Evolutionary conservation across 495 filamentous ascomycete species (phyloP).

Genomic region (Venustampulla echinocandica): DNA sequence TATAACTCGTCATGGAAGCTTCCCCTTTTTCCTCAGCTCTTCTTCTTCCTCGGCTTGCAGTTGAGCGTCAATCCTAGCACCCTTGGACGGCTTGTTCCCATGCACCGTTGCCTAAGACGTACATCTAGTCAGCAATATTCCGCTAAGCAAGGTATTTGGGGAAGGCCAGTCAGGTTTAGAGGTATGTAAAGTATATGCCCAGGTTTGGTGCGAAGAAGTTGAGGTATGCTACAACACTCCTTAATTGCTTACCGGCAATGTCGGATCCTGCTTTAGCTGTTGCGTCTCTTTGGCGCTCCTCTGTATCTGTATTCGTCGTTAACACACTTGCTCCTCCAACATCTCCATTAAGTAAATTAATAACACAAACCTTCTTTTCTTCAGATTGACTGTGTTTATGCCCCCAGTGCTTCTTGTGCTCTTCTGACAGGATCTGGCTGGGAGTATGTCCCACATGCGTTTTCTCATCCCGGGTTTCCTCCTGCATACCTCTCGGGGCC

Average conservation of each 20-base stretch:
- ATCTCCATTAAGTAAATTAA: no score
- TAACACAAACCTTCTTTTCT: slow-evolving; percentile 21
- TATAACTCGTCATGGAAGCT: slow-evolving; percentile 3
- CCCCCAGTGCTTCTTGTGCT: no score
- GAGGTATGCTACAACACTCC: neutral
- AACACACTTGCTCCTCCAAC: slow-evolving; percentile 13
- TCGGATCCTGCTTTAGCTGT: slow-evolving; percentile 17
- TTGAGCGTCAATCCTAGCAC: slow-evolving; percentile 63
- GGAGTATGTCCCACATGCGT: slow-evolving; percentile 68
- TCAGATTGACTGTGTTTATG: slow-evolving; percentile 19
- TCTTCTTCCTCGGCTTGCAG: slow-evolving; percentile 63
- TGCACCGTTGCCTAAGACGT: slow-evolving; percentile 57
- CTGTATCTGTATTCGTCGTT: slow-evolving; percentile 17
- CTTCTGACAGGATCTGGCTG: no score
- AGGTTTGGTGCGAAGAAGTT: neutral
- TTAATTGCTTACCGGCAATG: neutral
- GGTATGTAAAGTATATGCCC: neutral
- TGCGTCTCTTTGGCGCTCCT: slow-evolving; percentile 18
- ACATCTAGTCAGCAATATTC: slow-evolving; percentile 5
- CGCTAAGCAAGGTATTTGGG: neutral
- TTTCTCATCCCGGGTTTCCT: slow-evolving; percentile 31
- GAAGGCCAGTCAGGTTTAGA: neutral
- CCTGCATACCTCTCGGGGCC: slow-evolving; percentile 43
- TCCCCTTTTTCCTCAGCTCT: slow-evolving; percentile 49
- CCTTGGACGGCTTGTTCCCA: slow-evolving; percentile 61